Conservation (phyloP, 129 eudicot genomes). For the Flaveria linearis region DNA sequence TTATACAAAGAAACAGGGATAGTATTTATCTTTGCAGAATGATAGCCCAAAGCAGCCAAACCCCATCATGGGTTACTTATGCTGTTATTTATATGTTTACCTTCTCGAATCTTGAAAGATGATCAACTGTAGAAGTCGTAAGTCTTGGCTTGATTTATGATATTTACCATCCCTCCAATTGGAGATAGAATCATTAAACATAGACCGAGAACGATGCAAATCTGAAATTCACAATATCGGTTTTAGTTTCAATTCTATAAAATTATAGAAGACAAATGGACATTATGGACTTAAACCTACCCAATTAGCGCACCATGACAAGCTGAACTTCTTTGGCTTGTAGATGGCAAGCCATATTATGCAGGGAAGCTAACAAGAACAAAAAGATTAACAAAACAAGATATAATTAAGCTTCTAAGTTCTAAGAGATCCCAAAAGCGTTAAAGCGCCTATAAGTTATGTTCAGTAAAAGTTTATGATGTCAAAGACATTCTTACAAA, state of each 20-base stretch:
- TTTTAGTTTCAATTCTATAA: slow-evolving; percentile 2
- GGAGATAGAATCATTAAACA: slow-evolving; percentile 68
- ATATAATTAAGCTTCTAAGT: slow-evolving; percentile 1
- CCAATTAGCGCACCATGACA: slow-evolving; percentile 77
- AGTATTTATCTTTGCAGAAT: slow-evolving; percentile 29
- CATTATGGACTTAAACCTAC: slow-evolving; percentile 30
- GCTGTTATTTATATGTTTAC: slow-evolving; percentile 28
- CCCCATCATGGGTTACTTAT: not conserved
- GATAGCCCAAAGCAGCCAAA: slow-evolving; percentile 25
- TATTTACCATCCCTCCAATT: slow-evolving; percentile 63
- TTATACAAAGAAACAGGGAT: slow-evolving; percentile 7
- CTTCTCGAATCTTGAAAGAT: not conserved
- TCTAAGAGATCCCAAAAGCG: not conserved
- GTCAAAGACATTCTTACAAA: slow-evolving; percentile 39
- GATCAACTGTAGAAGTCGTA: slow-evolving; percentile 61
- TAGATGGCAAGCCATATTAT: slow-evolving; percentile 69
- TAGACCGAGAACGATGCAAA: slow-evolving; percentile 63
- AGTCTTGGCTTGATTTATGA: slow-evolving; percentile 50
- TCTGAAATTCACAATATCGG: slow-evolving; percentile 40
- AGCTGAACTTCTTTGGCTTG: slow-evolving; percentile 65
- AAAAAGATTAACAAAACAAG: not conserved
- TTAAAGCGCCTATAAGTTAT: not conserved
- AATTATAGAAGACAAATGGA: not conserved
- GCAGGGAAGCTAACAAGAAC: slow-evolving; percentile 60
- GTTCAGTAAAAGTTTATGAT: not conserved